Base-by-base conservation (phyloP, 169 alveolate genomes). In the Eimeria acervulina region DNA sequence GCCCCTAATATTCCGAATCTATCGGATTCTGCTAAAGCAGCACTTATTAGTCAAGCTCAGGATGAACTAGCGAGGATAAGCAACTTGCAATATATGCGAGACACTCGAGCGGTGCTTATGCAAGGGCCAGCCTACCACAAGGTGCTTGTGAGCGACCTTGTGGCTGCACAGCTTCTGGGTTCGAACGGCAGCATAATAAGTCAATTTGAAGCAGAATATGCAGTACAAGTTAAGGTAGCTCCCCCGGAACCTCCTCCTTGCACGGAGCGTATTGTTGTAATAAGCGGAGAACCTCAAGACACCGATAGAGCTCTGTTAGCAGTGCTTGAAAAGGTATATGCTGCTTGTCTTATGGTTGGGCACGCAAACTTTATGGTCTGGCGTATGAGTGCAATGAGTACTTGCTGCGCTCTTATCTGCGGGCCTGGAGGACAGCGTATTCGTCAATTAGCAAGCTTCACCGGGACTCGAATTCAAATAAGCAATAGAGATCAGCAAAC, bases 121-220 rank as follows among this genome's bases (percentile, higher is more conserved):
- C 95, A 59, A 52, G 95, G 95, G 17, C 95, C 95, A 6, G 95
- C 95, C 28, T 91, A 91, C 70, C 81, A 61, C 68, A 91, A 91
- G 83, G 44, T 91, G 33, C 90, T 91, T 28, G 88, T 91, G 1
- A 74, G 90, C 52, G 95, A 91, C 38, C 52, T 91, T 15, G 91
- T 91, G 33, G 88, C 95, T n/a, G 88, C 95, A 36, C 95, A 74
- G 83, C 95, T 91, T 21, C 95, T 91, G 26, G 95, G 95, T 26
- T 74, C 95, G 52, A 85, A 61, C n/a, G 93, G 93, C 3, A 59
- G 17, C n/a, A 61, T 85, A 7, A 85, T 85, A 13, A 40, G n/a
- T 26, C 87, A 74, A 61, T 44, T 55, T 28, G 95, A 91, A 31
- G 85, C 85, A 44, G 90, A 74, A 42, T 91, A 52, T 59, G 40